Evolutionary conservation across 2,329 filamentous ascomycete species (phyloP).

Genomic region (Fusarium drepaniforme): DNA sequence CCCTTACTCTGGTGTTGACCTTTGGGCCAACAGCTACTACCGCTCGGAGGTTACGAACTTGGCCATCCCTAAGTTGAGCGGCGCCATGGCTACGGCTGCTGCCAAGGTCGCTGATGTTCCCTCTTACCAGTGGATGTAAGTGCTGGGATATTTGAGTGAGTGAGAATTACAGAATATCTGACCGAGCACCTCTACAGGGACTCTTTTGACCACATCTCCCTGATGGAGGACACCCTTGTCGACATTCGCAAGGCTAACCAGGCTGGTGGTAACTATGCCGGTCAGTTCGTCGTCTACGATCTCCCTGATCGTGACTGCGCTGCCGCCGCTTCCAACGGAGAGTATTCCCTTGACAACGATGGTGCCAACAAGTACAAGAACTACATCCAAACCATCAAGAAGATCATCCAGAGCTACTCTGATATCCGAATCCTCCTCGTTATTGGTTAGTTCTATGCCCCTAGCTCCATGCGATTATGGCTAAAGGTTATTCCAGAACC

Average conservation of each 20-base stretch:
- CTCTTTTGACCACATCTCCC: conserved; percentile 60
- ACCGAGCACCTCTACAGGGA: conserved; percentile 53
- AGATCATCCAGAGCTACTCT: conserved; percentile 56
- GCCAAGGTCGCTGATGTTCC: conserved; percentile 65
- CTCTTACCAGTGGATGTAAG: conserved; percentile 65
- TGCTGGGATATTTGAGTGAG: fast-evolving
- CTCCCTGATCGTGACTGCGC: conserved; percentile 70
- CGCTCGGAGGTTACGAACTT: conserved; percentile 64
- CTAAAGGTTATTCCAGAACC: conserved; percentile 56
- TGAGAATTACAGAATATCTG: fast-evolving
- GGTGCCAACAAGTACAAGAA: conserved; percentile 66
- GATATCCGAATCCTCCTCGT: conserved; percentile 59
- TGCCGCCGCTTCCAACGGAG: conserved; percentile 68
- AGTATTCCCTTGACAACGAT: conserved; percentile 63
- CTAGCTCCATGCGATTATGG: fast-evolving
- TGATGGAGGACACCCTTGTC: conserved; percentile 60
- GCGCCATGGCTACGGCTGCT: conserved; percentile 64
- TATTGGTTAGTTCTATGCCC: conserved; percentile 48
- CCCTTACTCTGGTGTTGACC: conserved; percentile 62
- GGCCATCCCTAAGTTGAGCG: conserved; percentile 73
- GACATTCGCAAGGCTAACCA: conserved; percentile 55
- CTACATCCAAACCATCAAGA: conserved; percentile 65
- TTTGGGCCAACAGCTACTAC: conserved; percentile 68
- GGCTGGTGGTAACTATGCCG: conserved; percentile 56
- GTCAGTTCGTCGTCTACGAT: conserved; percentile 68